These are phyloP conservation scores for Castanea crenata DNA, from an alignment of 306 rosid genomes.

Conservation along the genomic window DNA sequence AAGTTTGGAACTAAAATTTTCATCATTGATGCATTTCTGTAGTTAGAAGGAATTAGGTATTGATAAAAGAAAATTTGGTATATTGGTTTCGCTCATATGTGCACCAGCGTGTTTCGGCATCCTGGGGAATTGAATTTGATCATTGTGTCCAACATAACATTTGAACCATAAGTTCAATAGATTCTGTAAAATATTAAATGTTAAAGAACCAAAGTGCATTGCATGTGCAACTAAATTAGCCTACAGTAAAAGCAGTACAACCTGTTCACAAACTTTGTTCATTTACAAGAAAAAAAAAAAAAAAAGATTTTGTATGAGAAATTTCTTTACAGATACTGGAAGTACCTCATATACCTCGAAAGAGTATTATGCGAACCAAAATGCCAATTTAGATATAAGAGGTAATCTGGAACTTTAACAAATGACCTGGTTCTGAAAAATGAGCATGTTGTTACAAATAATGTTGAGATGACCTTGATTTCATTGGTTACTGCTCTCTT, in stretches of 20 bases:
- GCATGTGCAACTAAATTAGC: no score
- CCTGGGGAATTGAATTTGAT: no score
- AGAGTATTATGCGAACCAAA: neutral
- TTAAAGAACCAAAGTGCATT: no score
- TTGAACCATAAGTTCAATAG: no score
- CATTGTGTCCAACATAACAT: no score
- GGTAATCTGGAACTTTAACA: neutral
- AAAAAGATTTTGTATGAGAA: constrained; percentile 4
- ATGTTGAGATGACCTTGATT: neutral
- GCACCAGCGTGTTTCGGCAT: no score
- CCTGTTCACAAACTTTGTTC: neutral
- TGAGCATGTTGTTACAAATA: neutral
- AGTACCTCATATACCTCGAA: neutral
- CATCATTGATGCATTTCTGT: no score
- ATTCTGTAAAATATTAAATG: no score
- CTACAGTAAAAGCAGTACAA: neutral
- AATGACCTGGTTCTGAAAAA: neutral
- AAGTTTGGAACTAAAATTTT: no score
- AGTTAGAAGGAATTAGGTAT: no score
- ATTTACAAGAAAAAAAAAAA: neutral
- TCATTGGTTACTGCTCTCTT: neutral
- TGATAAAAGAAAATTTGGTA: no score
- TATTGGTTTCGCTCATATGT: no score
- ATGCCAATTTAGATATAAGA: neutral
- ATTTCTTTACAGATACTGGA: constrained; percentile 13